Base-by-base conservation (phyloP, 1,139 yeast genomes). In the Magnusiomyces sp. region DNA sequence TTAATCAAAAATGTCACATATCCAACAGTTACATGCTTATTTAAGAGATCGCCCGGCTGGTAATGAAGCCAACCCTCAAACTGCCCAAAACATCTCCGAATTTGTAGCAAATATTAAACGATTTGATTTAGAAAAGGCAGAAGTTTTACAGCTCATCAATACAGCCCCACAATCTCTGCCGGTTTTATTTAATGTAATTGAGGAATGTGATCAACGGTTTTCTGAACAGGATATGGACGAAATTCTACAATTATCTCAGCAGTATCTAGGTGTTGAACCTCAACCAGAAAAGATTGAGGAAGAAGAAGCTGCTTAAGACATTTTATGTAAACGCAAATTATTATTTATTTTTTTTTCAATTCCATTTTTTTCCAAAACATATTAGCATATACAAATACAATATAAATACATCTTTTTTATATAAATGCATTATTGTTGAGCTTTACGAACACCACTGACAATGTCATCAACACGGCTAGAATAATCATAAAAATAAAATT, bases 401-500 rank as follows among this genome's bases (percentile, higher is more conserved):
- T n/a, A n/a, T n/a, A n/a, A n/a, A n/a, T n/a, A n/a, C n/a, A n/a
- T n/a, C n/a, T 31, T 51, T 48, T 41, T 23, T 46, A n/a, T 13
- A 36, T 42, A 46, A 36, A 48, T 42, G 37, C 40, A 11, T 40
- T 14, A 36, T 40, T 42, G 34, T 20, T 50, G 62, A 45, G 62
- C 62, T 59, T 68, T 78, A 63, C 96, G 83, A 42, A 89, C 95
- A 59, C 97, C 98, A 67, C 95, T 84, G 46, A 94, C 98, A 59
- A 92, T 92, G 67, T 92, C 98, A 67, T 92, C 99, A 46, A 92
- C 98, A 64, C 98, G 83, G 19, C 50, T 47, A 43, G n/a, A n/a
- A n/a, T n/a, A n/a, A n/a, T n/a, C n/a, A n/a, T n/a, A n/a, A n/a
- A n/a, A 34, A 34, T 14, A 23, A 23, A 34, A 14, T 45, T 43